Base-by-base conservation (phyloP, 495 filamentous ascomycete species). In the Baudoinia panamericana region DNA sequence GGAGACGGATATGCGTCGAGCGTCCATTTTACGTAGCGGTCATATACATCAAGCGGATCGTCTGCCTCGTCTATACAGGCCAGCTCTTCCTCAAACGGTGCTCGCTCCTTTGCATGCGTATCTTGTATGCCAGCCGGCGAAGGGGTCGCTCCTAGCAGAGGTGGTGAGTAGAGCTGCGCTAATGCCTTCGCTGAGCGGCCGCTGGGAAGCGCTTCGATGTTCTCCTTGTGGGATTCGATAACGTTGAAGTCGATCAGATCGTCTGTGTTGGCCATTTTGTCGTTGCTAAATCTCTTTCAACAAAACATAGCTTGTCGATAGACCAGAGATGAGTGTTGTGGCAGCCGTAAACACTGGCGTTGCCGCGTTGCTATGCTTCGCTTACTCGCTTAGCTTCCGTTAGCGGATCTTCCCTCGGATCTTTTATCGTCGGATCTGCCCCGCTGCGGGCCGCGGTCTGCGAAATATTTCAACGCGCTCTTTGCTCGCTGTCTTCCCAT, bases 21-120 rank as follows among this genome's bases (percentile, higher is more conserved):
- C 0, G 86, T 92, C 90, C 90, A 97, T 60, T 84, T 82, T 18
- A 95, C 84, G 53, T 97, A 97, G 57, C 92, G 78, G 51, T 95
- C 88, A 62, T 85, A 97, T 31, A 95, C 71, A 55, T 96, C 92
- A 24, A 97, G 75, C 2, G 90, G 90, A 53, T 97, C 90, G 52
- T 97, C 90, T 5, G 82, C 82, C 55, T 96, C 90, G 43, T 71
- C 68, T 32, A 93, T 78, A 20, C 65, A 70, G 19, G 69, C 64
- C 5, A 97, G 60, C 58, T 97, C 90, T 8, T 72, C 68, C 58
- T 97, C 92, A 52, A 79, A 97, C 57, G 92, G 81, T 50, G 76
- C 70, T 45, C 86, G 73, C 43, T 80, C 80, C 15, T 70, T 71
- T 55, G 86, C 78, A 60, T 90, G 82, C 40, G 80, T 62, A 35